Evolutionary conservation across 1,139 yeast genomes (phyloP).

Genomic region (Debaryomyces coudertii): DNA sequence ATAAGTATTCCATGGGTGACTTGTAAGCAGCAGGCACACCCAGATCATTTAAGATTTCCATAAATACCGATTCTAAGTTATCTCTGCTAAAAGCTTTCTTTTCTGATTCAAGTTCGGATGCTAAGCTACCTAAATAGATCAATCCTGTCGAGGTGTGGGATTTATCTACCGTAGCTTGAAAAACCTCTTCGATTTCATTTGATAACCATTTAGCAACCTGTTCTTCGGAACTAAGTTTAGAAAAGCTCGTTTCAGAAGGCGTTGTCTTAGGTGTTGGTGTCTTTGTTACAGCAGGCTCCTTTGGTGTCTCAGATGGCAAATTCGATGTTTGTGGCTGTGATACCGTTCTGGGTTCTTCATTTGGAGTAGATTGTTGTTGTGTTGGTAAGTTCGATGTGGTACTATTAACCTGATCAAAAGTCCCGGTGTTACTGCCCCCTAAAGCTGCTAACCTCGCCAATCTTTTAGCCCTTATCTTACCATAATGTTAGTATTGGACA

Average conservation of each 20-base stretch:
- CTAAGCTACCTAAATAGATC: constrained; percentile 40
- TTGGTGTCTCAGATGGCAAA: constrained; percentile 4
- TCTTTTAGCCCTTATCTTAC: constrained; percentile 57
- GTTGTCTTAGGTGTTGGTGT: constrained; percentile 8
- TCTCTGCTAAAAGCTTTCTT: constrained; percentile 27
- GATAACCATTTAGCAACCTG: constrained; percentile 34
- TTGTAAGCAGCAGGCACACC: constrained; percentile 40
- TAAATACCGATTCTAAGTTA: constrained; percentile 50
- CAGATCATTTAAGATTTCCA: constrained; percentile 57
- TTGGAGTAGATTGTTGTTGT: background rate
- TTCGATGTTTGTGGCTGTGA: constrained; percentile 6
- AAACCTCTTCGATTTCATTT: constrained; percentile 37
- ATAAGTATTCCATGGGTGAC: constrained; percentile 51
- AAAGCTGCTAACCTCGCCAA: constrained; percentile 51
- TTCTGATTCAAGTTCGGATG: constrained; percentile 38
- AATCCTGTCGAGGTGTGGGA: constrained; percentile 16
- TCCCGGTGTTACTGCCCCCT: constrained; percentile 11
- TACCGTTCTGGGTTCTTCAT: constrained; percentile 8
- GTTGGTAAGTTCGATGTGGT: background rate
- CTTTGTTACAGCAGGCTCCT: constrained; percentile 3
- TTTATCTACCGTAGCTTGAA: constrained; percentile 38
- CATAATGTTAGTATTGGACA: constrained; percentile 22
- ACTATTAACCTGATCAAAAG: constrained; percentile 3
- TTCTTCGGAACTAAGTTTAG: constrained; percentile 19
- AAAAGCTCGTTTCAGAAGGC: constrained; percentile 7